phyloP scores from a whole-genome alignment of 2,329 filamentous ascomycete species.

The Ilyonectria sp. region DNA sequence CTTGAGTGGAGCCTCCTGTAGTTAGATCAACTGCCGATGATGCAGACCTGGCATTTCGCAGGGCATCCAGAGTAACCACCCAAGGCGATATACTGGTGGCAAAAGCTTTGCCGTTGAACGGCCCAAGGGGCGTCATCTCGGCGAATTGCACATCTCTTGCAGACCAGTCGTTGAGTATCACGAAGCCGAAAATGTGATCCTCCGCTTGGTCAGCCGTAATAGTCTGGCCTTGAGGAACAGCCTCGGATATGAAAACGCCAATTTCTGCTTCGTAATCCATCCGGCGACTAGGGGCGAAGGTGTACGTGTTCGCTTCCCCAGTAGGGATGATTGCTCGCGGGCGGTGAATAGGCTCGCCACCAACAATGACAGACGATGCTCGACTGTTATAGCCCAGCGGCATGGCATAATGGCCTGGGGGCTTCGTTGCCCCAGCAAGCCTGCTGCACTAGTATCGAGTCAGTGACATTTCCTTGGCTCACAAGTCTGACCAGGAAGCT shows the following conservation, averaged over 20 bases:
- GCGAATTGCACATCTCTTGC: slow-evolving; percentile 70
- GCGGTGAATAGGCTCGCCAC: slow-evolving; percentile 76
- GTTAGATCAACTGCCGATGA: not conserved
- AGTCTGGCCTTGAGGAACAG: not conserved
- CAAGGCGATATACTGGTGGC: slow-evolving; percentile 70
- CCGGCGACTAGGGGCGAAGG: not conserved
- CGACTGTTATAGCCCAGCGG: slow-evolving; percentile 83
- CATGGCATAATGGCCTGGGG: slow-evolving; percentile 75
- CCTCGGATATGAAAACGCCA: not conserved
- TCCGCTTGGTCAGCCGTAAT: not conserved
- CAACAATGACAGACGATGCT: slow-evolving; percentile 79
- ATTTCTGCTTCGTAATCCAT: not conserved
- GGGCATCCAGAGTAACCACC: slow-evolving; percentile 69
- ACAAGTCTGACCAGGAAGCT: not conserved
- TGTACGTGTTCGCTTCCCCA: slow-evolving; percentile 68
- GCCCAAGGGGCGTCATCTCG: slow-evolving; percentile 71
- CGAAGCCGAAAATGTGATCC: slow-evolving; percentile 76
- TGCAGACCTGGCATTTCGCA: slow-evolving; percentile 48
- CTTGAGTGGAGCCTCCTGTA: not conserved
- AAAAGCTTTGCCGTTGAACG: slow-evolving; percentile 71
- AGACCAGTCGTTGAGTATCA: slow-evolving; percentile 73
- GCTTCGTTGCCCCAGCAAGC: not conserved
- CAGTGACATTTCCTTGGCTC: not conserved
- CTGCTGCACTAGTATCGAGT: not conserved
- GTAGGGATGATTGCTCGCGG: slow-evolving; percentile 74